These are phyloP conservation scores for Pythium periplocum DNA, from an alignment of 352 stramenopile genomes.

Conservation along the genomic window DNA sequence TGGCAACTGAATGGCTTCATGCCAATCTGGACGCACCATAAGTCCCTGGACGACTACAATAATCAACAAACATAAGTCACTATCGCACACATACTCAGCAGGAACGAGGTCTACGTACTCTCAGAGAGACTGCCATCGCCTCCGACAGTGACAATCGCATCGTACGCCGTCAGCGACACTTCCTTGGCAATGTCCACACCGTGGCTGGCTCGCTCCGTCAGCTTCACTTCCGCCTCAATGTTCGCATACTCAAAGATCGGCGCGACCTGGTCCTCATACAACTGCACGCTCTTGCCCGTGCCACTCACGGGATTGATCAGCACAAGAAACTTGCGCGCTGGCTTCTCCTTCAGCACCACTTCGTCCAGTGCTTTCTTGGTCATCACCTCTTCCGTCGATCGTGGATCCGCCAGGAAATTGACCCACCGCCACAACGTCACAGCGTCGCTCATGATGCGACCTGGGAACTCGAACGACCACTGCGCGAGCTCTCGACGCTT, in stretches of 20 bases:
- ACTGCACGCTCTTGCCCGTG: slow-evolving; percentile 38
- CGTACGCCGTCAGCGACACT: slow-evolving; percentile 45
- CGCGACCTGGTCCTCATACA: slow-evolving; percentile 47
- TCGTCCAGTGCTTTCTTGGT: slow-evolving; percentile 24
- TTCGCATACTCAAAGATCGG: slow-evolving; percentile 47
- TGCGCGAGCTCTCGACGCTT: slow-evolving; percentile 38
- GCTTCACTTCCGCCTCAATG: slow-evolving; percentile 36
- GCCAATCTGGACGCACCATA: slow-evolving; percentile 43
- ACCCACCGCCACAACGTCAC: slow-evolving; percentile 27
- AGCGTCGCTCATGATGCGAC: slow-evolving; percentile 28
- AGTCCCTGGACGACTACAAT: slow-evolving; percentile 71
- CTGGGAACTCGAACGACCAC: slow-evolving; percentile 44
- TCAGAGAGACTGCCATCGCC: slow-evolving; percentile 68
- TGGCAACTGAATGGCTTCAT: slow-evolving; percentile 27
- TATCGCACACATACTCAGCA: slow-evolving; percentile 2
- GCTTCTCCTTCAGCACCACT: slow-evolving; percentile 16
- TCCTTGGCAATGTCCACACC: slow-evolving; percentile 44
- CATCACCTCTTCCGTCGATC: slow-evolving; percentile 20
- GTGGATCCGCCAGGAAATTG: slow-evolving; percentile 51
- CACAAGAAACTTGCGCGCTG: slow-evolving; percentile 43
- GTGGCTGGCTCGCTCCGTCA: slow-evolving; percentile 47
- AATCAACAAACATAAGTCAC: neutral
- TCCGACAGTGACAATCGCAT: slow-evolving; percentile 64
- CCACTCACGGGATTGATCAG: slow-evolving; percentile 75
- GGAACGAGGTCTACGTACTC: slow-evolving; percentile 22